Conservation (phyloP, 768 basidiomycete species). For the Chalciporus piperatus region DNA sequence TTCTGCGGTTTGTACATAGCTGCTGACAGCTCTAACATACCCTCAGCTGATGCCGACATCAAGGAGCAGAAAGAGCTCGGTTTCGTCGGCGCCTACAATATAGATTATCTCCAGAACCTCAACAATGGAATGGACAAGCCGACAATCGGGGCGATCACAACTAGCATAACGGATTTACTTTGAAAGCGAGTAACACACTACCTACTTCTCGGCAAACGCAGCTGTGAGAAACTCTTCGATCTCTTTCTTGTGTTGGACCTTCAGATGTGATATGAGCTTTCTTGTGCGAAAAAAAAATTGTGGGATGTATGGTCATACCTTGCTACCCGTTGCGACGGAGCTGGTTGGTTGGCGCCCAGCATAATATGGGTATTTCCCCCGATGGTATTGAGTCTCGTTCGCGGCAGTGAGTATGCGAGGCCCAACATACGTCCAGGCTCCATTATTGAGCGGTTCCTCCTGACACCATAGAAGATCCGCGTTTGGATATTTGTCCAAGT, state of each 20-base stretch:
- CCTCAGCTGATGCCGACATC: constrained; percentile 86
- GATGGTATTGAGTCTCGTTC: constrained; percentile 85
- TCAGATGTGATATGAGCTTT: neutral
- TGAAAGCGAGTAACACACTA: neutral
- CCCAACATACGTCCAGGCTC: constrained; percentile 95
- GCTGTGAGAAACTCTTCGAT: constrained; percentile 68
- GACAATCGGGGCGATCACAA: constrained; percentile 90
- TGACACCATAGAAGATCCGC: constrained; percentile 93
- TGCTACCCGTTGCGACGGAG: constrained; percentile 90
- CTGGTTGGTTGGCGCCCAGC: constrained; percentile 91
- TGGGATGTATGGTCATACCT: constrained; percentile 42
- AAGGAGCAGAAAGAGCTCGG: constrained; percentile 95
- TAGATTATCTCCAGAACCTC: constrained; percentile 42
- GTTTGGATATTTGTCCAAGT: constrained; percentile 96
- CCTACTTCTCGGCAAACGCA: constrained; percentile 46
- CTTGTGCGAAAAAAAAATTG: neutral
- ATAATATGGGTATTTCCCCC: constrained; percentile 85
- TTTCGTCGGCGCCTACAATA: constrained; percentile 45
- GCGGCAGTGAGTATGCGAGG: constrained; percentile 94
- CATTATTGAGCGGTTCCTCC: constrained; percentile 97
- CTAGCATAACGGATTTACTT: no score
- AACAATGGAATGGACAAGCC: constrained; percentile 70
- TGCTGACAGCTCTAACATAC: constrained; percentile 20
- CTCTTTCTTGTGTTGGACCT: constrained; percentile 89
- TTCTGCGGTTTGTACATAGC: constrained; percentile 40